Base-by-base conservation (phyloP, 2,329 filamentous ascomycete species). In the Fusarium concolor region DNA sequence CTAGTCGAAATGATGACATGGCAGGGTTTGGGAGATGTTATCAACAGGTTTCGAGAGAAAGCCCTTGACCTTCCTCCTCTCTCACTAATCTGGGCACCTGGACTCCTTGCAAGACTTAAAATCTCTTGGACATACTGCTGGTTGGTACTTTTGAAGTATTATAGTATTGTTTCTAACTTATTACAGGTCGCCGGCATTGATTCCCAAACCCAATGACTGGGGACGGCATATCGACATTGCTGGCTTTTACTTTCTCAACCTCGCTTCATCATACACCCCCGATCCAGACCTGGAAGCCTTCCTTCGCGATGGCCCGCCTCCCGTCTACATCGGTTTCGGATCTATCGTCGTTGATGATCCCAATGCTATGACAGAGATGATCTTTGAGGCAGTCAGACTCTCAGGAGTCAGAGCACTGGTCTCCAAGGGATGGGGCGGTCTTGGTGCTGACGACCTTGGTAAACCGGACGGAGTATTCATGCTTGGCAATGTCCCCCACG, bases 101-200 rank as follows among this genome's bases (percentile, higher is more conserved):
- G 91, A 5, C 86, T 97, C 76, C 82, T 96, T 15, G 89, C 87
- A 43, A 88, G 92, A 31, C 81, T 97, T 31, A 87, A 87, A 45
- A 86, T 97, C 17, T 93, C 94, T 1, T 93, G 92, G 71, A 97
- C 94, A 0, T 98, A 97, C 75, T 96, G 94, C 79, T 97, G 94
- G 94, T 80, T 54, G 62, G 77, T 69, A 43, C 14, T 11, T 28
- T 15, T 15, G 2, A 22, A 17, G 2, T 6, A 31, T 24, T 3
- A 26, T 9, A 3, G 6, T 14, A 10, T 14, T 12, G 14, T 24
- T 14, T 10, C 53, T 69, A 35, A 71, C 42, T 46, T 50, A 9
- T 15, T 15, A n/a, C 28, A 80, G 78, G 79, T 94, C 92, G 1
- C 91, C 92, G 0, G 87, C 91, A 2, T 80, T 96, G 46, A 92